Conservation (phyloP, 2,329 filamentous ascomycete genomes). For the Nannizzia gypsea region DNA sequence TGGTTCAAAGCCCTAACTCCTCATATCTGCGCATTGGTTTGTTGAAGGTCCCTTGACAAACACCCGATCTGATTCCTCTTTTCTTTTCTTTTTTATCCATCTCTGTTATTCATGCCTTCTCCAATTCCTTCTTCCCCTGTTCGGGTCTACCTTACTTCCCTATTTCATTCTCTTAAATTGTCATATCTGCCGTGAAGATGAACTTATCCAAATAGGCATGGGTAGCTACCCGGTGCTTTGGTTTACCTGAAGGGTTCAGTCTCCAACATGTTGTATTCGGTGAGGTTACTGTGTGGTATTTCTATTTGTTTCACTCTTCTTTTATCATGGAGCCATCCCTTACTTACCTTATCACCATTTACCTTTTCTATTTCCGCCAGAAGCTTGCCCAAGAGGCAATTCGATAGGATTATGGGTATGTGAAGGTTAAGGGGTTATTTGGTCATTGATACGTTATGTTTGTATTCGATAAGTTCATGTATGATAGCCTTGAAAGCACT, state of each 20-base stretch:
- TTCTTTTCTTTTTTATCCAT: conserved; percentile 16
- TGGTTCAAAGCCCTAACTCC: conserved; percentile 15
- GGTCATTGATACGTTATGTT: not conserved
- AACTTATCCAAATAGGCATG: conserved; percentile 19
- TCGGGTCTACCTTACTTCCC: conserved; percentile 10
- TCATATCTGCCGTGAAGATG: conserved; percentile 21
- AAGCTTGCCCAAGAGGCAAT: not conserved
- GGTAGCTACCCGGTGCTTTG: conserved; percentile 19
- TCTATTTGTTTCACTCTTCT: conserved; percentile 2
- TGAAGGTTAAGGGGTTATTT: not conserved
- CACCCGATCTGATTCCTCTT: conserved; percentile 15
- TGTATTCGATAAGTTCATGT: not conserved
- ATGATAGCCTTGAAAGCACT: not conserved
- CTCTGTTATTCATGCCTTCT: conserved; percentile 20
- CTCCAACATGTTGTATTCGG: conserved; percentile 1
- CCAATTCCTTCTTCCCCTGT: conserved; percentile 12
- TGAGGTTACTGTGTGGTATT: not conserved
- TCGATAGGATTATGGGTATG: not conserved
- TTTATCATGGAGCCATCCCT: not conserved
- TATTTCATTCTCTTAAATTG: conserved; percentile 21
- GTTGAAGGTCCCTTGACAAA: conserved; percentile 13
- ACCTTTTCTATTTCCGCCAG: not conserved
- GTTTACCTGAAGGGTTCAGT: conserved; percentile 16
- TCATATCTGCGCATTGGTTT: conserved; percentile 19
- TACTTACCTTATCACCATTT: not conserved